Base-by-base conservation (phyloP, 352 stramenopile genomes). In the Phytophthora pisi region DNA sequence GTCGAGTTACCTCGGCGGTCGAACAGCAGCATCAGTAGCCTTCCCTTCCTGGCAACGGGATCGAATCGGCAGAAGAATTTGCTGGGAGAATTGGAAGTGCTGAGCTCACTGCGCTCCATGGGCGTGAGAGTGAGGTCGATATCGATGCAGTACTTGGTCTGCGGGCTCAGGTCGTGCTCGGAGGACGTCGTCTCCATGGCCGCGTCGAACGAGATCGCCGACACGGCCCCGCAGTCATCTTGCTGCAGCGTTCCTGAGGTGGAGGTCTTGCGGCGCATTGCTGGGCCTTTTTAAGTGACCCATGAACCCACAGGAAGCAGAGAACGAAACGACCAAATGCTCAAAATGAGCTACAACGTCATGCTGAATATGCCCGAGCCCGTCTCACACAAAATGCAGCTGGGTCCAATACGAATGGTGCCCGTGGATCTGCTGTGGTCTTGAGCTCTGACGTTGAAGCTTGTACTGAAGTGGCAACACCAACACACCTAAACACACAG, bases 11-110 rank as follows among this genome's bases (percentile, higher is more conserved):
- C 77, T 13, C 76, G 52, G 11, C 55, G 36, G 59, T 86, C 79
- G 38, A 91, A 90, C 9, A 72, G 62, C 28, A 89, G 63, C 60
- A 88, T 74, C 13, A 75, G 50, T 8, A 75, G 30, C 24, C 31
- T 71, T 2, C 70, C 66, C 13, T 73, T 78, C 62, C 64, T 75
- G 5, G 66, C 58, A 24, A 73, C 64, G 11, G 72, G 69, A 18
- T 81, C 70, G 51, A 81, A 81, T 51, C 68, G 70, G 42, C 74
- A 81, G 38, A 71, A 70, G 40, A 77, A 81, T 34, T 64, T 51
- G 24, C 61, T 78, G 15, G 70, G 61, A 15, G 61, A 68, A 31
- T 70, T 61, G 31, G 61, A 71, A 36, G 47, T 24, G 50, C 70
- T 77, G n/a, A 64, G 51, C 26, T 77, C 69, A 11, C 64, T 70